These are phyloP conservation scores for Entoloma clypeatum DNA, from an alignment of 1,284 basidiomycete species.

Conservation along the genomic window DNA sequence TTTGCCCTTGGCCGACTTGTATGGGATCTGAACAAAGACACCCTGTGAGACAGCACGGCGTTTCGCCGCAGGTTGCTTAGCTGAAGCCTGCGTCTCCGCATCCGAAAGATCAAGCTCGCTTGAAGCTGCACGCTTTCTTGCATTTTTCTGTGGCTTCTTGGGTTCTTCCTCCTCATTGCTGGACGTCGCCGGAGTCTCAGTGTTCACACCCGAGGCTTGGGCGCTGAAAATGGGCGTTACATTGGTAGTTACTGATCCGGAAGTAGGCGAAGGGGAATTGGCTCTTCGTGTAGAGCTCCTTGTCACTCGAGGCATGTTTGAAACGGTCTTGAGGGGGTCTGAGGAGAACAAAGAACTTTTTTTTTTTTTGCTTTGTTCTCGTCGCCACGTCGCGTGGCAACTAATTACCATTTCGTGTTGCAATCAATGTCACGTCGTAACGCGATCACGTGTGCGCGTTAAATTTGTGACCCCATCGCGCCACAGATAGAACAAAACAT, in stretches of 20 bases:
- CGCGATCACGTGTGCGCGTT: too few species aligned
- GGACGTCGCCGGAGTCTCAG: slow-evolving; percentile 35
- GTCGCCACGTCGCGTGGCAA: slow-evolving; percentile 14
- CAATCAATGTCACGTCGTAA: slow-evolving; percentile 18
- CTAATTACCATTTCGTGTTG: slow-evolving; percentile 18
- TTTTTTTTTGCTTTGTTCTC: too few species aligned
- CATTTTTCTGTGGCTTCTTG: slow-evolving; percentile 18
- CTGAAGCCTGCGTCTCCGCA: slow-evolving; percentile 12
- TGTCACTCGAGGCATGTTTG: slow-evolving; percentile 27
- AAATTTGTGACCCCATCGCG: too few species aligned
- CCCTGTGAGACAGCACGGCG: slow-evolving; percentile 38
- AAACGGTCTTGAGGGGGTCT: slow-evolving; percentile 6
- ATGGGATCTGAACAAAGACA: slow-evolving; percentile 45
- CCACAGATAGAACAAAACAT: too few species aligned
- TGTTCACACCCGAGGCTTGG: slow-evolving; percentile 30
- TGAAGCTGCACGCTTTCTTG: slow-evolving; percentile 18
- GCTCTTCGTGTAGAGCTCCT: slow-evolving; percentile 25
- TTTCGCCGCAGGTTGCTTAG: slow-evolving; percentile 33
- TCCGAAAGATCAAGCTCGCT: slow-evolving; percentile 19
- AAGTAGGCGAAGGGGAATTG: slow-evolving; percentile 25
- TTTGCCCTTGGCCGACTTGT: slow-evolving; percentile 18
- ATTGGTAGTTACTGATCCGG: slow-evolving; percentile 28
- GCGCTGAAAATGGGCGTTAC: slow-evolving; percentile 45
- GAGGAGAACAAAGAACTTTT: slow-evolving; percentile 15
- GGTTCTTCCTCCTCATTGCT: slow-evolving; percentile 27